Conservation (phyloP, 352 stramenopile genomes). For the Bremia lactucae region DNA sequence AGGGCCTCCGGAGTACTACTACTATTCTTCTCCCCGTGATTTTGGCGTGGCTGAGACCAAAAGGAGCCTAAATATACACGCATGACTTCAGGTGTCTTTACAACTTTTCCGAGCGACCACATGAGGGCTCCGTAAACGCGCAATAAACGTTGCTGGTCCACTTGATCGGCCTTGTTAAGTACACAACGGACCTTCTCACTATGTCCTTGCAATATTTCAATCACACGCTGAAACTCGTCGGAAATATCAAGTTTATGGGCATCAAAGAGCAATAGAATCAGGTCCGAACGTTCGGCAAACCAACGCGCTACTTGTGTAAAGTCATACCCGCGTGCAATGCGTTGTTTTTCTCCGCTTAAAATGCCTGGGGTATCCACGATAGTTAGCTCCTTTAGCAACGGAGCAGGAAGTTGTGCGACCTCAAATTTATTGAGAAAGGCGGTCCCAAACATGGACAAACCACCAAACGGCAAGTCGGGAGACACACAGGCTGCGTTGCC, state of each 20-base stretch:
- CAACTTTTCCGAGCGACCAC: constrained; percentile 97
- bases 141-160: constrained; percentile 96
- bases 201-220: constrained; percentile 92
- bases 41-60: constrained; percentile 86
- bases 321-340: constrained; percentile 94
- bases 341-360: constrained; percentile 97
- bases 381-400: constrained; percentile 91
- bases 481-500: constrained; percentile 95
- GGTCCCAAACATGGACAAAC: constrained; percentile 94
- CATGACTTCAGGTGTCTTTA: constrained; percentile 96
- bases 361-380: constrained; percentile 98
- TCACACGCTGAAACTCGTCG: constrained; percentile 97
- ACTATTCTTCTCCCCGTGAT: constrained; percentile 76
- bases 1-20: constrained; percentile 45
- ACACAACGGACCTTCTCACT: constrained; percentile 98
- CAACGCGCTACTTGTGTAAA: constrained; percentile 87
- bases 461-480: constrained; percentile 89
- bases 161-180: constrained; percentile 98
- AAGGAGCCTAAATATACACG: constrained; percentile 97
- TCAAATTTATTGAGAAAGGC: constrained; percentile 98
- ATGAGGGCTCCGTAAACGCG: constrained; percentile 95
- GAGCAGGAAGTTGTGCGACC: constrained; percentile 89
- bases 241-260: constrained; percentile 99
- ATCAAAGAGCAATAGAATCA: constrained; percentile 99
- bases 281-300: constrained; percentile 94